Evolutionary conservation across 352 stramenopile species (phyloP).

Genomic region (Phytophthora melonis): DNA sequence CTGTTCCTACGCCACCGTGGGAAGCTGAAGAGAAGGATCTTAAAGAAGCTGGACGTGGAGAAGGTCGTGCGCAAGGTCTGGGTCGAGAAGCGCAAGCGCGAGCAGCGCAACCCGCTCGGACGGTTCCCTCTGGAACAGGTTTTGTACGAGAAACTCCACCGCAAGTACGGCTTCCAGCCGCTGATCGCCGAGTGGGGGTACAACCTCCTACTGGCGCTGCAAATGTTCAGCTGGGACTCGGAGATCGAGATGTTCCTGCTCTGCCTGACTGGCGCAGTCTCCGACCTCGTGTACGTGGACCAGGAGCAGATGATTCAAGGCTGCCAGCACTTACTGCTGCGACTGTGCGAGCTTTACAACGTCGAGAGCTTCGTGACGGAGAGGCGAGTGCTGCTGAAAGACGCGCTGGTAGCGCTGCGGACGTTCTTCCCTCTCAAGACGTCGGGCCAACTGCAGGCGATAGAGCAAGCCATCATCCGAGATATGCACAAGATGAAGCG

Average conservation of each 20-base stretch:
- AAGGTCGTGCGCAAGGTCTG: conserved; percentile 76
- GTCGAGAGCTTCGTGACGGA: conserved; percentile 68
- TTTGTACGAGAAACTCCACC: conserved; percentile 80
- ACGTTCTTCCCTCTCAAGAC: conserved; percentile 88
- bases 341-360: conserved; percentile 59
- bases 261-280: conserved; percentile 73
- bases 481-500: conserved; percentile 87
- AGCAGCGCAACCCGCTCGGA: conserved; percentile 57
- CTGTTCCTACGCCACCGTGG: conserved; percentile 81
- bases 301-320: conserved; percentile 71
- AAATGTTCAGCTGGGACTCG: conserved; percentile 75
- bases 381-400: conserved; percentile 71
- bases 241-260: conserved; percentile 85
- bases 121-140: conserved; percentile 67
- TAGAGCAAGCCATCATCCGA: conserved; percentile 80
- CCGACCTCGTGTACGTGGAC: conserved; percentile 74
- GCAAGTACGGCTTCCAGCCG: conserved; percentile 85
- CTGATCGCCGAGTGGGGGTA: conserved; percentile 89
- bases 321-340: conserved; percentile 60
- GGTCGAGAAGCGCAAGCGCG: conserved; percentile 78
- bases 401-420: conserved; percentile 72
- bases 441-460: conserved; percentile 70
- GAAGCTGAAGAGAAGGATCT: conserved; percentile 62
- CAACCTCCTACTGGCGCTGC: conserved; percentile 78
- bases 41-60: conserved; percentile 82